Evolutionary conservation across 2,329 filamentous ascomycete genomes (phyloP), one percentile per base, ranked within the genome.

Genomic region (Microcyclosporella mali): DNA sequence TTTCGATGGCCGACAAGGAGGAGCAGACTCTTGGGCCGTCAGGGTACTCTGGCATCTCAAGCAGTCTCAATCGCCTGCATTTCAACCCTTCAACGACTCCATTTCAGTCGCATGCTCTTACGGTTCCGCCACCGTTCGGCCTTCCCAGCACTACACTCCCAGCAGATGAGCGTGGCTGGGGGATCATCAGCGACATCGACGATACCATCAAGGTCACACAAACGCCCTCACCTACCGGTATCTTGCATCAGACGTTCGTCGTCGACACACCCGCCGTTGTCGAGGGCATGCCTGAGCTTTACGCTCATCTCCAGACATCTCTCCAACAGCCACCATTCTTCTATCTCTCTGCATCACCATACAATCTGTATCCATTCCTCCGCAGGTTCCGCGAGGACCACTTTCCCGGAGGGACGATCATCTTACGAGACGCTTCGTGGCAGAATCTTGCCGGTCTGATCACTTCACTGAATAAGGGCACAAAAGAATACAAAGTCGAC

Each of bases 141-240:
- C 46, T 60, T 3, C 68, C 79, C 31, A 81, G 85, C 73, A 76
- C 77, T 47, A 94, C 87, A 0, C 75, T 81, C 14, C 88, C 85
- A 57, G 85, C 85, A 0, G 81, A 79, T 14, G 78, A 83, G 0
- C 79, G 84, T 36, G 89, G 90, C 6, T 95, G 88, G 88, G 79
- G 79, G 10, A 69, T 97, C 10, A 81, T 95, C 50, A 90, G 85
- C 30, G 90, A 97, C 57, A 79, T 95, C 51, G 92, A 97, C 60
- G 90, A 97, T 66, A 95, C 89, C 0, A 94, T 97, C 71, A 95
- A 97, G 66, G 71, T 89, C 53, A 95, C 90, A 0, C 74, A 85
- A 63, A 95, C 90, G 0, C 79, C 82, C 33, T 83, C 86, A 37
- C 82, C 88, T 0, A 74, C 84, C 6, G 87, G 88, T 2, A 90